Percentiles rank a stretch among this genome's conserved stretches.
Conservation (phyloP, 805 yeast species). For the Candida sonorensis region DNA sequence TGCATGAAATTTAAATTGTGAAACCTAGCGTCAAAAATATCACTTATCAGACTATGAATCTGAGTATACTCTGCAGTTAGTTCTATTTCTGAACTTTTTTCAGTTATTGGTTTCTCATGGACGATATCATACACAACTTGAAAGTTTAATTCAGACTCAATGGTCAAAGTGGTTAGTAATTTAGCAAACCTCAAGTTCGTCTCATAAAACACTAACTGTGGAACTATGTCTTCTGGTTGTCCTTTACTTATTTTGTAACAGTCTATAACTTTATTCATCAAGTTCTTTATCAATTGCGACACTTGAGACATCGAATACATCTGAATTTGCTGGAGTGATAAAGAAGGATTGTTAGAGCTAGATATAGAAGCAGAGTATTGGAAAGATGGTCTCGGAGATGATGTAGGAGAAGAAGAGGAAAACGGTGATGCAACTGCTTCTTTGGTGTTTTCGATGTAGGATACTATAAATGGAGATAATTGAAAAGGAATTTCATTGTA, state of each 20-base stretch:
- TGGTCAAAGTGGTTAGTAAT: slow-evolving; percentile 46
- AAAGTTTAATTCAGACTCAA: slow-evolving; percentile 41
- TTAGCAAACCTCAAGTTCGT: slow-evolving; percentile 56
- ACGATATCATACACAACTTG: slow-evolving; percentile 39
- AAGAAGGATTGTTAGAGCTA: slow-evolving; percentile 7
- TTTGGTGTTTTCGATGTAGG: slow-evolving; percentile 21
- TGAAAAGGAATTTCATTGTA: slow-evolving; percentile 48
- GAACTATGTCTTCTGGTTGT: slow-evolving; percentile 68
- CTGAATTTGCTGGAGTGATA: slow-evolving; percentile 3
- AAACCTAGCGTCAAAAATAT: slow-evolving; percentile 38
- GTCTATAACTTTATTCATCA: slow-evolving; percentile 32
- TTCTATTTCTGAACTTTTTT: slow-evolving; percentile 1
- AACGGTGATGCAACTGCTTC: slow-evolving; percentile 16
- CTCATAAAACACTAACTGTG: slow-evolving; percentile 74
- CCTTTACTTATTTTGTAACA: slow-evolving; percentile 46
- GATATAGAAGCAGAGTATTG: slow-evolving; percentile 16
- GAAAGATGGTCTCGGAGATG: slow-evolving; percentile 45
- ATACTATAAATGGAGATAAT: slow-evolving; percentile 30
- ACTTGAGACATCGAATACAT: slow-evolving; percentile 19
- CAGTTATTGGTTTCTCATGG: slow-evolving; percentile 28
- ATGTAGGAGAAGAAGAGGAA: slow-evolving; percentile 23
- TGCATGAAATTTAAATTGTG: slow-evolving; percentile 39
- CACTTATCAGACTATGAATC: slow-evolving; percentile 43
- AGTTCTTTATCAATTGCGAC: slow-evolving; percentile 31
- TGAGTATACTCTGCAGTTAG: slow-evolving; percentile 23